Evolutionary conservation across 345 rosid genomes (phyloP).

Genomic region (Conringia planisiliqua): DNA sequence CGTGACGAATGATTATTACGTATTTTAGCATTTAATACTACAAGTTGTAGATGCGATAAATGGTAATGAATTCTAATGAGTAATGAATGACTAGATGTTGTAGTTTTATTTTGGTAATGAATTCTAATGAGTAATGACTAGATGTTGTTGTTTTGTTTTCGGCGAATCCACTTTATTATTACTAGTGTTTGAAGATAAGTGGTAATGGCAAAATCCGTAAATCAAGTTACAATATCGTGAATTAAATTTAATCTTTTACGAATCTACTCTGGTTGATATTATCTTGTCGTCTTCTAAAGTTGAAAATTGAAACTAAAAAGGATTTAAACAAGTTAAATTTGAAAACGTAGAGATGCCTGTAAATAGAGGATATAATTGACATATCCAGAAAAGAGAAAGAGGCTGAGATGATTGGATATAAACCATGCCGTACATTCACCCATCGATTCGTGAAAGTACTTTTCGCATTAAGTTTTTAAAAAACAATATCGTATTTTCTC

Average conservation of each 20-base stretch:
- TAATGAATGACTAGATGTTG: neutral
- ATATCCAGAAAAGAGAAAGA: neutral
- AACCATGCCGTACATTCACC: constrained; percentile 13
- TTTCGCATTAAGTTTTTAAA: neutral
- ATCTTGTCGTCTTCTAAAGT: neutral
- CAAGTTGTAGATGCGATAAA: neutral
- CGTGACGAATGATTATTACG: neutral
- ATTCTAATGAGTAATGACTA: neutral
- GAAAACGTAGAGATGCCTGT: neutral
- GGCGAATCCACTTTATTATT: too few species aligned
- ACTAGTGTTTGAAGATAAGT: too few species aligned
- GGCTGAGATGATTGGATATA: constrained; percentile 9
- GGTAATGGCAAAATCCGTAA: too few species aligned
- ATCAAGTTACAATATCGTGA: too few species aligned
- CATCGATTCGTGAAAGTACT: neutral
- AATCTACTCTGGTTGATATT: too few species aligned
- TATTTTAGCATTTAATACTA: too few species aligned
- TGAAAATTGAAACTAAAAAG: neutral
- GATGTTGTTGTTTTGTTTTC: neutral
- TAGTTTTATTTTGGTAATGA: too few species aligned
- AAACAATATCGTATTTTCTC: neutral
- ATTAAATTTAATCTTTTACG: too few species aligned
- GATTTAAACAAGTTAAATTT: neutral
- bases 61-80: neutral
- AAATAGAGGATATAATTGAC: neutral